phyloP scores from a whole-genome alignment of 129 eudicot species.

The Lonicera japonica region DNA sequence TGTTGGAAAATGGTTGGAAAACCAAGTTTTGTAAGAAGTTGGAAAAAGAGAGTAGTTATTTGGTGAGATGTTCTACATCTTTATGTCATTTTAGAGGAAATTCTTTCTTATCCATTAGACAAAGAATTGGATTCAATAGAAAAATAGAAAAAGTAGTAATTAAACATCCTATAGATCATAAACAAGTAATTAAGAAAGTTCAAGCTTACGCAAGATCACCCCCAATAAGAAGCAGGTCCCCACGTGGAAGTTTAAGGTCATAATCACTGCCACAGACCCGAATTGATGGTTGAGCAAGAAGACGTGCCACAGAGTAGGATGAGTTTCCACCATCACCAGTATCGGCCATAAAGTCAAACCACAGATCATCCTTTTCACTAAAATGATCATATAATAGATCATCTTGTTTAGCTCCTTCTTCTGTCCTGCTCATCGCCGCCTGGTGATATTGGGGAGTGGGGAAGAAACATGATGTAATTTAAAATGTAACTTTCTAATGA shows the following conservation, averaged over 20 bases:
- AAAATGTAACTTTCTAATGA: too few species aligned
- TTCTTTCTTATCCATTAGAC: too few species aligned
- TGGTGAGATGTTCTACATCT: too few species aligned
- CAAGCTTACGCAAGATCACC: conserved; percentile 98
- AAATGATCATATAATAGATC: conserved; percentile 80
- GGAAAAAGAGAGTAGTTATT: too few species aligned
- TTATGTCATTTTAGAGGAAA: too few species aligned
- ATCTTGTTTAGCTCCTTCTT: conserved; percentile 62
- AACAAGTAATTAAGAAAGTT: not conserved
- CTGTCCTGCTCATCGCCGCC: conserved; percentile 88
- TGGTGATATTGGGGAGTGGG: conserved; percentile 14
- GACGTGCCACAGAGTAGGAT: conserved; percentile 72
- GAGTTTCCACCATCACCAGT: conserved; percentile 99
- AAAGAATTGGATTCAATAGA: too few species aligned
- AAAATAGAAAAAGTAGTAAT: not conserved
- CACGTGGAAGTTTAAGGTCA: conserved; percentile 59
- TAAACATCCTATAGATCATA: not conserved
- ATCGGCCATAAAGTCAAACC: conserved; percentile 99
- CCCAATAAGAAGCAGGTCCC: conserved; percentile 83
- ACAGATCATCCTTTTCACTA: conserved; percentile 68
- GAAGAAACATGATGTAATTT: not conserved
- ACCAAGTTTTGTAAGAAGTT: too few species aligned
- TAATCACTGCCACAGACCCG: conserved; percentile 28
- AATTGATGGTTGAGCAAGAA: conserved; percentile 87
- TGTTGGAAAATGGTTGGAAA: too few species aligned